phyloP scores from a whole-genome alignment of 2,329 filamentous ascomycete species.

The Aspergillus aculeatinus region DNA sequence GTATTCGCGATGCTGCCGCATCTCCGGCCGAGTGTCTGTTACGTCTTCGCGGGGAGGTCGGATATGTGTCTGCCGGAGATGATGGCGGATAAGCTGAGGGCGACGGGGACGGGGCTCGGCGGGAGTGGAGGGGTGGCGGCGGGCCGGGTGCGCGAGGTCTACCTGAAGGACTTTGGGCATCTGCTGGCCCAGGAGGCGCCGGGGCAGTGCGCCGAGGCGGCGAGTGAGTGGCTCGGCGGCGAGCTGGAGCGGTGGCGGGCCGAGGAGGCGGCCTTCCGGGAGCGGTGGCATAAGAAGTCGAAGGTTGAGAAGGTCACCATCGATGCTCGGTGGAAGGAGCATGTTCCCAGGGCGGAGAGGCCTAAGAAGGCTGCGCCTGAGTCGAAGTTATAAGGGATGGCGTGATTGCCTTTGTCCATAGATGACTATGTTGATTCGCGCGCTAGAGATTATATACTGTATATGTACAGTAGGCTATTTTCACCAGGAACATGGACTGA shows the following conservation, averaged over 20 bases:
- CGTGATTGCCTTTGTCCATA: neutral
- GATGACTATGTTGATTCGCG: neutral
- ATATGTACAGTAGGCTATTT: neutral
- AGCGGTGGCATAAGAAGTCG: constrained; percentile 53
- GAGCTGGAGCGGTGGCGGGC: constrained; percentile 59
- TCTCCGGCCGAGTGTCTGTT: constrained; percentile 48
- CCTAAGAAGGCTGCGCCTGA: constrained; percentile 26
- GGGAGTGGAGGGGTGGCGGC: constrained; percentile 57
- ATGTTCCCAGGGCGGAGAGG: constrained; percentile 34
- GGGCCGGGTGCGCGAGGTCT: constrained; percentile 66
- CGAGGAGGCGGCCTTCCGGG: constrained; percentile 58
- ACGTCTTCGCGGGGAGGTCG: constrained; percentile 46
- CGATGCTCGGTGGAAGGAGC: constrained; percentile 54
- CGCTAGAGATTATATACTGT: neutral
- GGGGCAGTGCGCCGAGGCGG: constrained; percentile 60
- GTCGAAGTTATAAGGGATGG: constrained; percentile 28
- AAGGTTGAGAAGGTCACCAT: constrained; percentile 57
- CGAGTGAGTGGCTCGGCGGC: constrained; percentile 56
- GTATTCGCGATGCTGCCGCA: constrained; percentile 43
- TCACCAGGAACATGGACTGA: neutral
- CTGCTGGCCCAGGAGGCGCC: constrained; percentile 81
- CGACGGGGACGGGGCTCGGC: constrained; percentile 40
- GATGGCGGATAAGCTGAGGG: constrained; percentile 44
- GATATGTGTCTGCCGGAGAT: constrained; percentile 40
- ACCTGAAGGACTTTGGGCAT: constrained; percentile 69